phyloP scores from a whole-genome alignment of 2,329 filamentous ascomycete species.

The Cordyceps militaris region DNA sequence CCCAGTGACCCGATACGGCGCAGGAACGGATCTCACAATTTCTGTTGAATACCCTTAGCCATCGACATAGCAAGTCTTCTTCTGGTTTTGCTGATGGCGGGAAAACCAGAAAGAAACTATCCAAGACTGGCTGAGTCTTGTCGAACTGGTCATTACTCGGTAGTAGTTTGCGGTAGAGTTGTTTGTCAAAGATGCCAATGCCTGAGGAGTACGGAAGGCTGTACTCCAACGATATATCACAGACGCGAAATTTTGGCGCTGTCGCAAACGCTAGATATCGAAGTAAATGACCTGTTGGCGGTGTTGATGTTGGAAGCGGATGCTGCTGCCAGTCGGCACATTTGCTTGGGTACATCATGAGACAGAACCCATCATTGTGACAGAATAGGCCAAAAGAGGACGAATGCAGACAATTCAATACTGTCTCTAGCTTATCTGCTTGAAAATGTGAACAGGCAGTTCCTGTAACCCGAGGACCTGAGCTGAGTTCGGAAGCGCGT shows the following conservation, averaged over 20 bases:
- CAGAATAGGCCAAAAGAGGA: slow-evolving; percentile 31
- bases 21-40: slow-evolving; percentile 37
- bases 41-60: slow-evolving; percentile 35
- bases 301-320: not conserved
- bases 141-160: not conserved
- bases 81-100: slow-evolving; percentile 31
- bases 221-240: not conserved
- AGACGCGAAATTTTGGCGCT: not conserved
- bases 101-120: slow-evolving; percentile 42
- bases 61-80: slow-evolving; percentile 34
- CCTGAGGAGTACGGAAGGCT: not conserved
- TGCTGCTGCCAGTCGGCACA: slow-evolving; percentile 28
- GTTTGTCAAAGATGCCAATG: slow-evolving; percentile 7
- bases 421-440: slow-evolving; percentile 19
- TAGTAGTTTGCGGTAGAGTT: slow-evolving; percentile 1
- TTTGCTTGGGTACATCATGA: slow-evolving; percentile 34
- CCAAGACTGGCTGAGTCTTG: slow-evolving; percentile 9
- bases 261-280: slow-evolving; percentile 1
- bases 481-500: slow-evolving; percentile 15
- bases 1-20: slow-evolving; percentile 39
- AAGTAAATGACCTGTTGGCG: slow-evolving; percentile 4
- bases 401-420: slow-evolving; percentile 29
- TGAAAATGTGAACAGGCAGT: slow-evolving; percentile 13
- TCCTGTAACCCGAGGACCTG: slow-evolving; percentile 15
- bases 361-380: slow-evolving; percentile 24